Percentiles rank a stretch among this genome's conserved stretches.
phyloP scores from a whole-genome alignment of 1,284 basidiomycete species.

The Marasmius oreades region DNA sequence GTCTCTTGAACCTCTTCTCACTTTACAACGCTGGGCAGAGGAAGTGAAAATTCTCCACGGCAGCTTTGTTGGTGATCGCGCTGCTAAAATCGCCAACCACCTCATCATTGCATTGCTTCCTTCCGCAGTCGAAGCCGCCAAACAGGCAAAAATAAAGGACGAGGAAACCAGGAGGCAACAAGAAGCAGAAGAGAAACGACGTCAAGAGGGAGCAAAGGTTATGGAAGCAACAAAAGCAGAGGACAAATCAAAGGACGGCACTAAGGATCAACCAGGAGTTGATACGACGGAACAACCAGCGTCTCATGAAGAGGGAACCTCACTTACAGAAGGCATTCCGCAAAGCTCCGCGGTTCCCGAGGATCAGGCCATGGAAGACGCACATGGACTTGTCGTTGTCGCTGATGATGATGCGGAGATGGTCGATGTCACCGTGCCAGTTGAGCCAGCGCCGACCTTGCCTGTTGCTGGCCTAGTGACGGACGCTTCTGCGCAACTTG shows the following conservation, averaged over 20 bases:
- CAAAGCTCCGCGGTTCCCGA: background rate
- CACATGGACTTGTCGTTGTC: slow-evolving; percentile 9
- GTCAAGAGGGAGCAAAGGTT: slow-evolving; percentile 26
- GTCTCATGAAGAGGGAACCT: background rate
- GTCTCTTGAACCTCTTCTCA: slow-evolving; percentile 75
- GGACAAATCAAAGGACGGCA: slow-evolving; percentile 32
- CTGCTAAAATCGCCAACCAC: slow-evolving; percentile 70
- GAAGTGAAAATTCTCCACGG: slow-evolving; percentile 83
- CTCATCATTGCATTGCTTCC: slow-evolving; percentile 81
- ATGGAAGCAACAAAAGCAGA: slow-evolving; percentile 27
- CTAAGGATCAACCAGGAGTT: slow-evolving; percentile 6
- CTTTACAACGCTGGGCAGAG: slow-evolving; percentile 88
- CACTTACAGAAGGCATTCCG: background rate
- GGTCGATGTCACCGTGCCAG: slow-evolving; percentile 30
- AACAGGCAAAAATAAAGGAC: slow-evolving; percentile 49
- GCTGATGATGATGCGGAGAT: slow-evolving; percentile 44
- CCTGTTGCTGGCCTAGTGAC: slow-evolving; percentile 8
- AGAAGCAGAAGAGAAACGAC: slow-evolving; percentile 30
- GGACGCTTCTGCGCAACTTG: slow-evolving; percentile 12
- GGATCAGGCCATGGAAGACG: slow-evolving; percentile 28
- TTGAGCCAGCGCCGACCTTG: background rate
- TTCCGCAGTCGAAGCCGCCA: slow-evolving; percentile 63
- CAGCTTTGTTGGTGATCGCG: slow-evolving; percentile 64
- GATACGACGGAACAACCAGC: slow-evolving; percentile 5
- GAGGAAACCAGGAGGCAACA: slow-evolving; percentile 45